Evolutionary conservation across 805 yeast species (phyloP).

Genomic region (Wickerhamomyces subpelliculosus): DNA sequence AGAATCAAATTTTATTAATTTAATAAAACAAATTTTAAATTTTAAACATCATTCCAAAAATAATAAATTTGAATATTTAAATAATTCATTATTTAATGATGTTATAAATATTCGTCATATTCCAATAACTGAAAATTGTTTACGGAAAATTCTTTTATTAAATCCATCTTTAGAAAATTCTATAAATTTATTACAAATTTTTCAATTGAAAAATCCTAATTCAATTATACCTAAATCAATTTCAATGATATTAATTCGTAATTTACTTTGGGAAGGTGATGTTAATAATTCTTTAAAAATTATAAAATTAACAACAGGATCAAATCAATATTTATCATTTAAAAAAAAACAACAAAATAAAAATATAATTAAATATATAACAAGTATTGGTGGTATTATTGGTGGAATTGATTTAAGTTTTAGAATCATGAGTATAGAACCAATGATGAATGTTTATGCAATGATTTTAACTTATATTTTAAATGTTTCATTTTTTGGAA

Average conservation of each 20-base stretch:
- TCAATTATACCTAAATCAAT: slow-evolving; percentile 27
- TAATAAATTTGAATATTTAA: too few relatives aligned
- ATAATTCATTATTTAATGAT: too few relatives aligned
- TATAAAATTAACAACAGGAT: slow-evolving; percentile 56
- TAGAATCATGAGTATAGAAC: slow-evolving; percentile 15
- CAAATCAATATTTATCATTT: slow-evolving; percentile 37
- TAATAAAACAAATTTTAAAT: too few relatives aligned
- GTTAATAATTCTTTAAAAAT: slow-evolving; percentile 48
- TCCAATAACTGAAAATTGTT: too few relatives aligned
- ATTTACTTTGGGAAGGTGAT: slow-evolving; percentile 51
- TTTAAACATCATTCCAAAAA: too few relatives aligned
- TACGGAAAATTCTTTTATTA: background rate
- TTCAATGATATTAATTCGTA: slow-evolving; percentile 59
- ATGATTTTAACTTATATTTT: slow-evolving; percentile 43
- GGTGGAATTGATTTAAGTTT: slow-evolving; percentile 41
- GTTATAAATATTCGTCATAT: too few relatives aligned
- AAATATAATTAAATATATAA: slow-evolving; percentile 27
- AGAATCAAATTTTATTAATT: too few relatives aligned
- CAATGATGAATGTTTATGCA: slow-evolving; percentile 29
- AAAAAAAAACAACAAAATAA: slow-evolving; percentile 27
- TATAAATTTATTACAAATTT: slow-evolving; percentile 1
- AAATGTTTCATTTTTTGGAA: slow-evolving; percentile 40
- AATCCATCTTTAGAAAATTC: background rate
- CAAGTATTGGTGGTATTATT: slow-evolving; percentile 29
- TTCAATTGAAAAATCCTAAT: slow-evolving; percentile 4